Conservation (phyloP, 108 stramenopile species). For the Nitzschia sp. region DNA sequence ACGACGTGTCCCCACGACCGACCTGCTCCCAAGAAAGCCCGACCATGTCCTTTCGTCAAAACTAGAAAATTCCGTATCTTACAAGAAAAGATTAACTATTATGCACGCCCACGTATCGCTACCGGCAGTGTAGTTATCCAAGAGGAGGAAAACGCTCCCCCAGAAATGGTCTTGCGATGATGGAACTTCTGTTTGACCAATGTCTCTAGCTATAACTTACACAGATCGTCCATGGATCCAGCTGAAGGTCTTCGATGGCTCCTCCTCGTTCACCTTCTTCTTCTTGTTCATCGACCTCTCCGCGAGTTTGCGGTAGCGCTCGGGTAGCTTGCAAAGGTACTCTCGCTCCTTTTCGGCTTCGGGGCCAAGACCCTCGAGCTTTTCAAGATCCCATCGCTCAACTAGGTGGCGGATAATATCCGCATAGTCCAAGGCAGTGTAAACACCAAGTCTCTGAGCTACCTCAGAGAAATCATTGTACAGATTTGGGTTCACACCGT, state of each 20-base stretch:
- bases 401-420: constrained; percentile 90
- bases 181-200: background rate
- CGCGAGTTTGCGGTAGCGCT: constrained; percentile 84
- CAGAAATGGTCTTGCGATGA: too few relatives aligned
- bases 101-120: too few relatives aligned
- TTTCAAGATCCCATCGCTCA: constrained; percentile 79
- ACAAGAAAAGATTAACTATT: too few relatives aligned
- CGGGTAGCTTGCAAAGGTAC: constrained; percentile 80
- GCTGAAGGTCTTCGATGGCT: constrained; percentile 56
- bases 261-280: constrained; percentile 66
- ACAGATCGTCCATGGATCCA: constrained; percentile 80
- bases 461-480: constrained; percentile 87
- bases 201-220: constrained; percentile 1
- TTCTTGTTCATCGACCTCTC: constrained; percentile 89
- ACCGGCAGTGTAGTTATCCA: too few relatives aligned
- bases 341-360: constrained; percentile 87
- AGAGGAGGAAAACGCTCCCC: too few relatives aligned
- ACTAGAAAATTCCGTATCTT: too few relatives aligned
- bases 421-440: constrained; percentile 93
- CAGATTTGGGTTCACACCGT: constrained; percentile 70
- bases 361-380: constrained; percentile 69
- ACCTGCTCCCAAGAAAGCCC: too few relatives aligned
- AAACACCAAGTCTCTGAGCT: constrained; percentile 86
- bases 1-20: too few relatives aligned
- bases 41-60: too few relatives aligned